A percentile compares a stretch with the other conserved stretches of the same genome.
These are phyloP conservation scores for Pseudotsuga menziesii DNA, from an alignment of 75 land plant genomes.

Conservation along the genomic window DNA sequence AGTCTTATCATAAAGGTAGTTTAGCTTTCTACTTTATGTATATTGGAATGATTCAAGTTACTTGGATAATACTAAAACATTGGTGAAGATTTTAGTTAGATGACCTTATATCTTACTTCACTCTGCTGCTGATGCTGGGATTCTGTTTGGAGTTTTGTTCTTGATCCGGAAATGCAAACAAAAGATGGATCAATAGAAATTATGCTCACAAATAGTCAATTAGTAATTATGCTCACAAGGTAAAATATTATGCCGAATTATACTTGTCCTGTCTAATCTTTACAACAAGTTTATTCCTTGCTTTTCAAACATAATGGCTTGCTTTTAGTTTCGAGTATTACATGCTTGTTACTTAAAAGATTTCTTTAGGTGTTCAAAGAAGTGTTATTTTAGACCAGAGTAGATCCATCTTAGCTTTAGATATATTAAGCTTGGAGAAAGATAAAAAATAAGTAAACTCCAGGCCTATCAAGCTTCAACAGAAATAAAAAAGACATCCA, in stretches of 20 bases:
- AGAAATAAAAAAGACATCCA: too few relatives aligned
- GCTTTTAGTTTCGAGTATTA: not conserved
- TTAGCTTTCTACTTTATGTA: not conserved
- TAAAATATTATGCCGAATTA: not conserved
- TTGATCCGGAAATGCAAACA: not conserved
- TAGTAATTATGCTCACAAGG: not conserved
- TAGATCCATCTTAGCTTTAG: too few relatives aligned
- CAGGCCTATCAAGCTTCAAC: too few relatives aligned
- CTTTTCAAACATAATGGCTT: not conserved
- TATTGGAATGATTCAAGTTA: not conserved
- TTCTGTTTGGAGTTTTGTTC: not conserved
- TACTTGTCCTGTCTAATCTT: not conserved
- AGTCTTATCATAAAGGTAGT: not conserved
- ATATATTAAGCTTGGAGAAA: too few relatives aligned
- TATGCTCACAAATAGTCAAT: not conserved
- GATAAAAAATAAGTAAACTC: too few relatives aligned
- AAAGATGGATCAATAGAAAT: not conserved
- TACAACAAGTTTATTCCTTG: not conserved
- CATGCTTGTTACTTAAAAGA: too few relatives aligned
- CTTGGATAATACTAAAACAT: not conserved
- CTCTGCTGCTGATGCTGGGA: too few relatives aligned
- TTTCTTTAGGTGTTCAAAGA: too few relatives aligned
- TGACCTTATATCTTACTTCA: not conserved
- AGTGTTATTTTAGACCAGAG: too few relatives aligned
- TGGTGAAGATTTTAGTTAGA: not conserved